Conservation (phyloP, 208 protist genomes). For the Leptomonas pyrrhocoris region DNA sequence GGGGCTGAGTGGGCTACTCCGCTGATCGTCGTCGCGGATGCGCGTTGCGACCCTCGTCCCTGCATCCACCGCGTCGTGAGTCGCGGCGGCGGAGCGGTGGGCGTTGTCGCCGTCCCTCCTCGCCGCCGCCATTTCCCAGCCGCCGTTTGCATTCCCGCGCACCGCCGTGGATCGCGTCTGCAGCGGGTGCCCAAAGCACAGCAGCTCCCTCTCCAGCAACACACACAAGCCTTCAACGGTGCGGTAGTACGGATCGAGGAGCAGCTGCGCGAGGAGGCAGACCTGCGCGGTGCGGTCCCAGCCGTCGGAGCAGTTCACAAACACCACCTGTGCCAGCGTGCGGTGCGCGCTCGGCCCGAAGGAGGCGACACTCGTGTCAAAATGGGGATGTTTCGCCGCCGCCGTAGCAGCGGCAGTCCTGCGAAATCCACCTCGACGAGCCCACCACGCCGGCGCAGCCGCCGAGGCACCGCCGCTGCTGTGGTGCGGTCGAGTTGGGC, state of each 20-base stretch:
- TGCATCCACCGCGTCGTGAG: no score
- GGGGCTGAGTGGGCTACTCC: neutral
- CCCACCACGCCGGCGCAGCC: neutral
- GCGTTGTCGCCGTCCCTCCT: neutral
- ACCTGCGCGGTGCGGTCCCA: constrained; percentile 94
- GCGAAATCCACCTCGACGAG: neutral
- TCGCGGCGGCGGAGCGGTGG: neutral
- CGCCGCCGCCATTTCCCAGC: constrained; percentile 1
- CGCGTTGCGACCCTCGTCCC: no score
- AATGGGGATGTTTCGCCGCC: neutral
- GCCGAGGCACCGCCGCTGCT: no score
- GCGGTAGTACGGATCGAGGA: constrained; percentile 94
- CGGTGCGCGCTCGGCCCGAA: constrained; percentile 24
- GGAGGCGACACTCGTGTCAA: constrained; percentile 18
- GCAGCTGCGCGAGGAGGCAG: constrained; percentile 70
- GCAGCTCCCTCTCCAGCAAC: constrained; percentile 94
- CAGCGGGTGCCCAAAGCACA: constrained; percentile 83
- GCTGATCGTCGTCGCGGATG: neutral
- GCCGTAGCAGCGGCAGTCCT: neutral
- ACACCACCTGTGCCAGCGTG: constrained; percentile 26
- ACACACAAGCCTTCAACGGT: constrained; percentile 91
- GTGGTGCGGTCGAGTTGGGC: neutral
- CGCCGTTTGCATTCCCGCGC: constrained; percentile 24
- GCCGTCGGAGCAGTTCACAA: constrained; percentile 89
- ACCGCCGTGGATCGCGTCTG: constrained; percentile 26